A percentile compares a stretch with the other conserved stretches of the same genome.
Evolutionary conservation across 805 yeast species (phyloP).

Genomic region (Lachancea lanzarotensis): DNA sequence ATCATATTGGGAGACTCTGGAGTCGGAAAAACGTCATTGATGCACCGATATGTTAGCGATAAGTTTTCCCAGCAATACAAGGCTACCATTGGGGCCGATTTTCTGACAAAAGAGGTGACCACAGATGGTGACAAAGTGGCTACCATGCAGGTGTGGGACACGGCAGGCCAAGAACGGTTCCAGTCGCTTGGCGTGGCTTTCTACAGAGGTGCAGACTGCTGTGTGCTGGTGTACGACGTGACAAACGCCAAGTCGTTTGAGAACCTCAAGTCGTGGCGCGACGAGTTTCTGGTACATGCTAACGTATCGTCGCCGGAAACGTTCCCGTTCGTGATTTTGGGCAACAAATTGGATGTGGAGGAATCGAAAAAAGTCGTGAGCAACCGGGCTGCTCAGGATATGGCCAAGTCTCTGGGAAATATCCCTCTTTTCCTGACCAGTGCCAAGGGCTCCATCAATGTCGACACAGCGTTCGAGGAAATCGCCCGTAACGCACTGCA

Average conservation of each 20-base stretch:
- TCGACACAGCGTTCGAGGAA: constrained; percentile 92
- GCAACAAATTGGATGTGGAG: constrained; percentile 92
- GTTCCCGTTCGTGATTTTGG: constrained; percentile 92
- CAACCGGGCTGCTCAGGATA: constrained; percentile 52
- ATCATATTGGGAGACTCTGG: constrained; percentile 96
- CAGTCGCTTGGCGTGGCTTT: constrained; percentile 96
- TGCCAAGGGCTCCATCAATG: constrained; percentile 94
- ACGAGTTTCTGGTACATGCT: constrained; percentile 90
- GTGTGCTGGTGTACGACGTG: constrained; percentile 92
- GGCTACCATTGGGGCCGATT: constrained; percentile 97
- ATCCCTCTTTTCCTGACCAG: constrained; percentile 94
- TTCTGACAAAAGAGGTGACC: constrained; percentile 80
- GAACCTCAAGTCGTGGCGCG: constrained; percentile 85
- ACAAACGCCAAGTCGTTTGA: constrained; percentile 92
- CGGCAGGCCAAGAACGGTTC: constrained; percentile 98
- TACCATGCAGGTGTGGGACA: constrained; percentile 85
- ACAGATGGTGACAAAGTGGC: constrained; percentile 62
- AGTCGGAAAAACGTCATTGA: constrained; percentile 92
- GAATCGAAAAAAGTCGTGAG: constrained; percentile 75
- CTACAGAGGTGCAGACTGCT: constrained; percentile 96
- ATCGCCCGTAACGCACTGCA: constrained; percentile 93
- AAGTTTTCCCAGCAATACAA: constrained; percentile 93
- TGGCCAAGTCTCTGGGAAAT: constrained; percentile 60
- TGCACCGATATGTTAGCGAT: constrained; percentile 95
- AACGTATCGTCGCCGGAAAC: constrained; percentile 89